Conservation (phyloP, 352 stramenopile genomes). For the Phytopythium oedochilum region DNA sequence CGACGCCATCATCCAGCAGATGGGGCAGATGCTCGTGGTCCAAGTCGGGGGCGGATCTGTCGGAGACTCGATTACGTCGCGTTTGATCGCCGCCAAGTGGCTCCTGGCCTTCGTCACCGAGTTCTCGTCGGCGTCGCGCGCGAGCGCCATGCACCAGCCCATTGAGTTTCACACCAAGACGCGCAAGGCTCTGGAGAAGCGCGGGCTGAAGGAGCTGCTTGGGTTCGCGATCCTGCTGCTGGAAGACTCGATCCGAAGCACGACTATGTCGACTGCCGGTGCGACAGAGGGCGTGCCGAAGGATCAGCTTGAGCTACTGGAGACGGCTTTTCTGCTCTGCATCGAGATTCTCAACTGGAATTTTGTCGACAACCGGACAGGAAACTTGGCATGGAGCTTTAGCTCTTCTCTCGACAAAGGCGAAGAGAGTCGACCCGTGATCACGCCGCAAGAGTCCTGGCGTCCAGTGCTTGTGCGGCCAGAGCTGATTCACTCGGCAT, state of each 20-base stretch:
- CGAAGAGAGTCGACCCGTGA: constrained; percentile 31
- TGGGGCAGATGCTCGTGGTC: constrained; percentile 53
- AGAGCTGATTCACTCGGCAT: constrained; percentile 78
- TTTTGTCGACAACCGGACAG: constrained; percentile 40
- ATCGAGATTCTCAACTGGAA: constrained; percentile 83
- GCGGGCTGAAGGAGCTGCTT: constrained; percentile 55
- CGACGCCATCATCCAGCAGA: constrained; percentile 59
- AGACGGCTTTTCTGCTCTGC: constrained; percentile 70
- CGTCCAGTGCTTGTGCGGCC: constrained; percentile 60
- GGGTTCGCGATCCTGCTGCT: constrained; percentile 59
- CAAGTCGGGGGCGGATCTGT: constrained; percentile 1
- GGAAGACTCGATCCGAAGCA: constrained; percentile 68
- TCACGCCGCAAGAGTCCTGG: constrained; percentile 63
- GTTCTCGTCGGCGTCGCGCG: constrained; percentile 73
- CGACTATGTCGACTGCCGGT: constrained; percentile 32
- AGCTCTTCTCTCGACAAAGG: constrained; percentile 26
- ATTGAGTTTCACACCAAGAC: constrained; percentile 83
- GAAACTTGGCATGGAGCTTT: constrained; percentile 71
- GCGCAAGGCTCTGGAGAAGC: constrained; percentile 50
- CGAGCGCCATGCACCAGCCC: constrained; percentile 77
- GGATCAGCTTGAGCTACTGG: constrained; percentile 69
- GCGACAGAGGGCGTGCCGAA: constrained; percentile 37
- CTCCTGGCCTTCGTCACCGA: constrained; percentile 82
- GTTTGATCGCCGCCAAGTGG: constrained; percentile 74
- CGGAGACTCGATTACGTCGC: constrained; percentile 21